Percentiles rank a stretch among this genome's conserved stretches.
These are phyloP conservation scores for Chlamydomonas schloesseri DNA, from an alignment of 139 green algal genomes.

Conservation along the genomic window DNA sequence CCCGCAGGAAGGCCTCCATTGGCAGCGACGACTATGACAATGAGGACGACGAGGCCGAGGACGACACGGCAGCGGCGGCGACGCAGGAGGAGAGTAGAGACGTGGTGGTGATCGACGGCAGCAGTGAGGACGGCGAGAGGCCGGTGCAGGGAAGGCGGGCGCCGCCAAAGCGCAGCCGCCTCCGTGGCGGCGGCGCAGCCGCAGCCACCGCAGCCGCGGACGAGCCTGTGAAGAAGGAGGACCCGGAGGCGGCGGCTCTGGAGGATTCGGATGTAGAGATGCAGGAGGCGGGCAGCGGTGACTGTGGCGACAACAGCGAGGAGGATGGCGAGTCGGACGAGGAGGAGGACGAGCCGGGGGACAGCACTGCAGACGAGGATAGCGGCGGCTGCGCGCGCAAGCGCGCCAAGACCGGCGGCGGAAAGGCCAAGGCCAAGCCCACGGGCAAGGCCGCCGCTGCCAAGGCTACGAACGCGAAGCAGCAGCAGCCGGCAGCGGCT, in stretches of 20 bases:
- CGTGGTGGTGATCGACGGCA: not conserved
- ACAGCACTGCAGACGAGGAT: not conserved
- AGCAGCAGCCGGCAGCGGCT: not conserved
- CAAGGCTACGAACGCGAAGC: no score
- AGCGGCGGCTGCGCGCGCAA: not conserved
- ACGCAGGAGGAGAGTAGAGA: no score
- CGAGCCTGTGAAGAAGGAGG: not conserved
- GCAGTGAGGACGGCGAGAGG: not conserved
- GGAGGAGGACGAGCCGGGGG: not conserved
- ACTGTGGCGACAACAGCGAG: not conserved
- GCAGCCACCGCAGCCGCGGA: no score
- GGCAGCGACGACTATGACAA: not conserved
- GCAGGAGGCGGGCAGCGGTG: not conserved
- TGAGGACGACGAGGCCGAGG: slow-evolving; percentile 5
- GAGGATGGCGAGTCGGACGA: not conserved
- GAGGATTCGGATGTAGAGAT: not conserved
- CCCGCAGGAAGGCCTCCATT: not conserved
- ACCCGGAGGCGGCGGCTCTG: not conserved
- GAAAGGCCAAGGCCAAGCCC: not conserved
- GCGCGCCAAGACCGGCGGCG: not conserved
- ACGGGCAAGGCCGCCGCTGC: not conserved
- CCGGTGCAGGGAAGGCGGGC: no score
- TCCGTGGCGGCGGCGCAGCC: no score
- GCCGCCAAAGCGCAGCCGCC: no score
- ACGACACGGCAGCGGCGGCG: no score